Evolutionary conservation across 495 filamentous ascomycete genomes (phyloP).

Genomic region (Trichodelitschia bisporula): DNA sequence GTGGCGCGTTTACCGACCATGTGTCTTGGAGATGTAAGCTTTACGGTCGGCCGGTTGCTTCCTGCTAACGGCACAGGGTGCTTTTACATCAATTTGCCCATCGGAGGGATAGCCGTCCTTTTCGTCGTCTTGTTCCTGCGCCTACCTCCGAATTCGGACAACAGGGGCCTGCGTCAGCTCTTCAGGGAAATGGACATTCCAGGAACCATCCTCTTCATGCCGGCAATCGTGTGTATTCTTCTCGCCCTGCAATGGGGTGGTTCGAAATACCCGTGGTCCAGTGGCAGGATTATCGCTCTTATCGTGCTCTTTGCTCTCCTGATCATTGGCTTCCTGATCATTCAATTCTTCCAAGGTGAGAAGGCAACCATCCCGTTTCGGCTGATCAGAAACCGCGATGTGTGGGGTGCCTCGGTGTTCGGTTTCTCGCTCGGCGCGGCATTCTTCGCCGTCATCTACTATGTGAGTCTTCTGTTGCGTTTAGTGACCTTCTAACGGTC

Average conservation of each 20-base stretch:
- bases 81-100: not conserved
- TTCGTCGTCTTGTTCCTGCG: not conserved
- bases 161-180: not conserved
- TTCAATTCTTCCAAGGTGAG: not conserved
- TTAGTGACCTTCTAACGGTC: too few species aligned
- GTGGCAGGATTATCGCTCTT: not conserved
- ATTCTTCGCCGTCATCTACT: conserved; percentile 1
- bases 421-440: not conserved
- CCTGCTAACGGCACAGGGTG: too few species aligned
- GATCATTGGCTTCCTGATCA: not conserved
- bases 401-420: not conserved
- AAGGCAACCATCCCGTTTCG: not conserved
- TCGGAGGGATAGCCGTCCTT: not conserved
- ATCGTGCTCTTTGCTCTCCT: not conserved
- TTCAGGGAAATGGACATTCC: not conserved
- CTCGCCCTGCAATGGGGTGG: not conserved
- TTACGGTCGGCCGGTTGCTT: too few species aligned
- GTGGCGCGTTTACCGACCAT: not conserved
- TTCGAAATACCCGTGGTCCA: not conserved
- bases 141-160: not conserved
- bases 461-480: too few species aligned
- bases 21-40: not conserved
- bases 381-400: not conserved
- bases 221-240: not conserved
- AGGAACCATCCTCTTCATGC: not conserved